phyloP scores from a whole-genome alignment of 176 grass and related monocot genomes.

The Dactylis glomerata region DNA sequence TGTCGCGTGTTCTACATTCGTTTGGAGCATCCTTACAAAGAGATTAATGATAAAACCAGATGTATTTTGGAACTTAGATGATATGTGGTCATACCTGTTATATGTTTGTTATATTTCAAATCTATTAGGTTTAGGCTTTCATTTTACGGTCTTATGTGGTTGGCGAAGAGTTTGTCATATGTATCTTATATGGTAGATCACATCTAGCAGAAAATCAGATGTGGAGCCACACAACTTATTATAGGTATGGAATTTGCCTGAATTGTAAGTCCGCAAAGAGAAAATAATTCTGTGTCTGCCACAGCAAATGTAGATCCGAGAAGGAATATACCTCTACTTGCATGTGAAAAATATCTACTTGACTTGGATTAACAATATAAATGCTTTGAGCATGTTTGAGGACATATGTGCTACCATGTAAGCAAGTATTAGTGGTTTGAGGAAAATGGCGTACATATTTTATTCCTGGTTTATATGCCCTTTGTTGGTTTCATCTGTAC shows the following conservation, averaged over 20 bases:
- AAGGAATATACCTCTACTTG: background rate
- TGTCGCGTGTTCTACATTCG: background rate
- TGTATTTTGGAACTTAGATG: background rate
- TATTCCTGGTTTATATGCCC: background rate
- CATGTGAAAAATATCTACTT: background rate
- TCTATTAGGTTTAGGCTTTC: background rate
- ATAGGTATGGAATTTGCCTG: background rate
- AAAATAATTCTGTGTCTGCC: background rate
- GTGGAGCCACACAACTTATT: background rate
- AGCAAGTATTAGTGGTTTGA: background rate
- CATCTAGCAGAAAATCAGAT: background rate
- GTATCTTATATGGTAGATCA: background rate
- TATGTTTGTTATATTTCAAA: background rate
- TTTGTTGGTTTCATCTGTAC: slow-evolving; percentile 19
- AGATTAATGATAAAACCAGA: background rate
- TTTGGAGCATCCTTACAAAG: background rate
- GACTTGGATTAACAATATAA: background rate
- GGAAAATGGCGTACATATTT: background rate
- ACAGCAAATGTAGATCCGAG: background rate
- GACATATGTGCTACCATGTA: slow-evolving; percentile 4
- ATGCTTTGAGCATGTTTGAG: background rate
- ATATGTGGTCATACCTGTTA: background rate
- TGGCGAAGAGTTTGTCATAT: background rate
- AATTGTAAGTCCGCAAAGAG: background rate
- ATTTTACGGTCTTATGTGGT: background rate